A percentile compares a stretch with the other conserved stretches of the same genome.
These are phyloP conservation scores for Epichloe baconii DNA, from an alignment of 2,329 filamentous ascomycete species.

Conservation along the genomic window DNA sequence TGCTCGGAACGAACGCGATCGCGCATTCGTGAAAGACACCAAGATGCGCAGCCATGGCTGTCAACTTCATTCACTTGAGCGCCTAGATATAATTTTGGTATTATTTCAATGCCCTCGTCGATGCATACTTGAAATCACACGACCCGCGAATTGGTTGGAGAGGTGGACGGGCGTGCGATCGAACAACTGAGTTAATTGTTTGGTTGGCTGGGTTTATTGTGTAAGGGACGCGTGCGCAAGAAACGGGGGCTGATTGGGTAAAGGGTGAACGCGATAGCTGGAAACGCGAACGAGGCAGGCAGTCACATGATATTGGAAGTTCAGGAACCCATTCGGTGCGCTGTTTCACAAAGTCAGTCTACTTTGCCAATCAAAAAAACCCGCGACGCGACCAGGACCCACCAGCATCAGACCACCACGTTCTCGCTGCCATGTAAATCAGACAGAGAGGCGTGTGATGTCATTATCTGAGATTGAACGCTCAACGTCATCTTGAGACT, in stretches of 20 bases:
- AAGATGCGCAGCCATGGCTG: slow-evolving; percentile 17
- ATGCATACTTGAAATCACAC: neutral
- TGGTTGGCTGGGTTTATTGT: neutral
- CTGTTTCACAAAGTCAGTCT: neutral
- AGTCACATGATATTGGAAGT: slow-evolving; percentile 17
- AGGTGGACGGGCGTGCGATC: too few species aligned
- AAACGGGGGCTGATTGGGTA: neutral
- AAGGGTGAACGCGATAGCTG: neutral
- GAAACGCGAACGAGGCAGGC: slow-evolving; percentile 25
- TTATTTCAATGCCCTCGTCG: neutral
- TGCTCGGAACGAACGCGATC: slow-evolving; percentile 33
- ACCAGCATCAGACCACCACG: neutral
- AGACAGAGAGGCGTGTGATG: too few species aligned
- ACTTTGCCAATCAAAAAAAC: neutral
- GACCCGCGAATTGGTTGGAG: too few species aligned
- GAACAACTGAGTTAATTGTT: too few species aligned
- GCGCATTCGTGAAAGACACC: slow-evolving; percentile 29
- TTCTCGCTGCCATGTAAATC: neutral
- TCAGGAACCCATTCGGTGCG: neutral
- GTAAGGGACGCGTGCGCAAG: neutral
- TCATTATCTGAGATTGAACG: neutral
- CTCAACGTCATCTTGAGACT: neutral
- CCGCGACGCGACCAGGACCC: neutral
- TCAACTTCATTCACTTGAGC: neutral
- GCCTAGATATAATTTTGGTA: neutral